Evolutionary conservation across 176 grass and related monocot genomes (phyloP).

Genomic region (Canna indica): DNA sequence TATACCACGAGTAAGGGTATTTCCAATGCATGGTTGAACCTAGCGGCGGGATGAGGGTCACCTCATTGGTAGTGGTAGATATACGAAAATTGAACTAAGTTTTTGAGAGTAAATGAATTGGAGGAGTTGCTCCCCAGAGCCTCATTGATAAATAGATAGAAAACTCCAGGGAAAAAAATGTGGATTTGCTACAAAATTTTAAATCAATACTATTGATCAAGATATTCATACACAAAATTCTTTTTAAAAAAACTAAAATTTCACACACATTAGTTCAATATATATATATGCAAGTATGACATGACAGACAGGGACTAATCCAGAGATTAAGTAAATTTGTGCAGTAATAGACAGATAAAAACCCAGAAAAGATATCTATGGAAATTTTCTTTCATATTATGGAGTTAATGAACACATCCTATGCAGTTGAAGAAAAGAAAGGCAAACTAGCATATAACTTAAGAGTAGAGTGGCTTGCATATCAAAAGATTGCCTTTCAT

Average conservation of each 20-base stretch:
- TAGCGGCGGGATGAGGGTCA: too few relatives aligned
- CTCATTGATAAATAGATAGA: too few relatives aligned
- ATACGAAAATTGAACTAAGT: too few relatives aligned
- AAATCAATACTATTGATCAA: not conserved
- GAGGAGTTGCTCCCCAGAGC: too few relatives aligned
- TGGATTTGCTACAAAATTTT: not conserved
- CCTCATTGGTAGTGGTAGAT: too few relatives aligned
- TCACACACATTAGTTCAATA: not conserved
- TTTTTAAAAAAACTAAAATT: not conserved
- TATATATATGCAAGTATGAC: not conserved
- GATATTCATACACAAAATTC: not conserved
- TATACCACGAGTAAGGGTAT: too few relatives aligned
- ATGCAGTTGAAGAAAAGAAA: not conserved
- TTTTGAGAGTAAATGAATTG: too few relatives aligned
- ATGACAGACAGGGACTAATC: not conserved
- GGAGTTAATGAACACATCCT: not conserved
- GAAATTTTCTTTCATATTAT: not conserved
- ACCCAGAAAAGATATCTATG: not conserved
- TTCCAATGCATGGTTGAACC: too few relatives aligned
- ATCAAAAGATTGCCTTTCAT: not conserved
- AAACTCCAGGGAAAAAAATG: not conserved
- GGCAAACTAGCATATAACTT: not conserved
- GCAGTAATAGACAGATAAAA: not conserved
- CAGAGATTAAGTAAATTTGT: not conserved
- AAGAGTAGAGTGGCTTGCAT: not conserved